phyloP scores from a whole-genome alignment of 768 basidiomycete species.

The Gelatoporia subvermispora region DNA sequence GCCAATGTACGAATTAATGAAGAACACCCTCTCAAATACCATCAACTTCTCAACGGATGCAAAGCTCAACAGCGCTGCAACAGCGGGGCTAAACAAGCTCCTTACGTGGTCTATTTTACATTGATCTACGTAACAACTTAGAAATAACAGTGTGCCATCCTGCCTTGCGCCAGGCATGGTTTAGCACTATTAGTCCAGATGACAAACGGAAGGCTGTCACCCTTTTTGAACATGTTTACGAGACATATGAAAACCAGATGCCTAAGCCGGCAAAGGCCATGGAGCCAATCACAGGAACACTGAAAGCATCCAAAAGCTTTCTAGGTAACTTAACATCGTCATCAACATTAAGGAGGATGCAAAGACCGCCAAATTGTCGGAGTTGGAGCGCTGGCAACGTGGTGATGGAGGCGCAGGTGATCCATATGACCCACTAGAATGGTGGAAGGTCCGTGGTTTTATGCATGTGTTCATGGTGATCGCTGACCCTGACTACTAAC shows the following conservation, averaged over 20 bases:
- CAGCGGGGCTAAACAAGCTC: slow-evolving; percentile 23
- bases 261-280: too few relatives aligned
- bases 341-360: neutral
- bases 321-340: too few relatives aligned
- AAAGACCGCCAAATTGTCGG: neutral
- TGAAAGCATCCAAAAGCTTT: too few relatives aligned
- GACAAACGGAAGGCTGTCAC: neutral
- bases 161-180: slow-evolving; percentile 20
- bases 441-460: neutral
- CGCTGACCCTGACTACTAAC: too few relatives aligned
- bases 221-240: slow-evolving; percentile 8
- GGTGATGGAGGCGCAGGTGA: neutral
- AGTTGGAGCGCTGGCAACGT: neutral
- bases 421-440: neutral
- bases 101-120: slow-evolving; percentile 23
- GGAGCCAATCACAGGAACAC: too few relatives aligned
- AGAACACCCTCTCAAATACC: slow-evolving; percentile 13
- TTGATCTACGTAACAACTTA: too few relatives aligned
- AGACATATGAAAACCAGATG: neutral
- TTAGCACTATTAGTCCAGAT: slow-evolving; percentile 7
- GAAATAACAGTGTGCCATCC: slow-evolving; percentile 25
- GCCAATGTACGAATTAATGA: slow-evolving; percentile 26
- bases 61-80: slow-evolving; percentile 17
- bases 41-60: neutral
- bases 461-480: too few relatives aligned